These are phyloP conservation scores for Cyclotella kingstonii DNA, from an alignment of 108 stramenopile species.

Conservation along the genomic window DNA sequence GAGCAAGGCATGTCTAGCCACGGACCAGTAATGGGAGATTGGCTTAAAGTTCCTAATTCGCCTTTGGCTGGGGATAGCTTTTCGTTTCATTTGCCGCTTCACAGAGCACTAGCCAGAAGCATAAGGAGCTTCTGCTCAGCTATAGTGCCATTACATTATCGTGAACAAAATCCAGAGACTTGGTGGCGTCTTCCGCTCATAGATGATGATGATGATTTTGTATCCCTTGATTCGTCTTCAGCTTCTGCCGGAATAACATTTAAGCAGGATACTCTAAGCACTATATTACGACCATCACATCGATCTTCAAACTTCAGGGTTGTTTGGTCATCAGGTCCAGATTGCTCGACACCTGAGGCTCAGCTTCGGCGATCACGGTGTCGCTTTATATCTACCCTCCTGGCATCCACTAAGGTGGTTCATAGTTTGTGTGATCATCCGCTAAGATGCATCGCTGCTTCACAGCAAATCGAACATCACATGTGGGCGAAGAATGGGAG, in stretches of 20 bases:
- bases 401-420: constrained; percentile 86
- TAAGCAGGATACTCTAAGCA: constrained; percentile 66
- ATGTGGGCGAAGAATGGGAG: constrained; percentile 88
- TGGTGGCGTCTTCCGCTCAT: constrained; percentile 89
- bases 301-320: constrained; percentile 83
- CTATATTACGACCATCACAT: constrained; percentile 66
- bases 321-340: constrained; percentile 84
- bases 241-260: constrained; percentile 26
- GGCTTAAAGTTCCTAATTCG: constrained; percentile 87
- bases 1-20: constrained; percentile 28
- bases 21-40: constrained; percentile 80
- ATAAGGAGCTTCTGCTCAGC: constrained; percentile 67
- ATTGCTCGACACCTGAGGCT: constrained; percentile 75
- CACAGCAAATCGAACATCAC: constrained; percentile 84
- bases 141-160: constrained; percentile 59
- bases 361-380: constrained; percentile 69
- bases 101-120: constrained; percentile 78
- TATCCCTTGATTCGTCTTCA: constrained; percentile 13
- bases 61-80: constrained; percentile 80
- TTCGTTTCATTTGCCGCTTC: constrained; percentile 87
- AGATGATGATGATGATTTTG: constrained; percentile 57
- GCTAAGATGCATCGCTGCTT: constrained; percentile 79
- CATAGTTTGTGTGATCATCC: constrained; percentile 87
- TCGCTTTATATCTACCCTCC: constrained; percentile 63
- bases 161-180: constrained; percentile 44